Evolutionary conservation across 2,329 filamentous ascomycete species (phyloP).

Genomic region (Fusarium pseudonygamai): DNA sequence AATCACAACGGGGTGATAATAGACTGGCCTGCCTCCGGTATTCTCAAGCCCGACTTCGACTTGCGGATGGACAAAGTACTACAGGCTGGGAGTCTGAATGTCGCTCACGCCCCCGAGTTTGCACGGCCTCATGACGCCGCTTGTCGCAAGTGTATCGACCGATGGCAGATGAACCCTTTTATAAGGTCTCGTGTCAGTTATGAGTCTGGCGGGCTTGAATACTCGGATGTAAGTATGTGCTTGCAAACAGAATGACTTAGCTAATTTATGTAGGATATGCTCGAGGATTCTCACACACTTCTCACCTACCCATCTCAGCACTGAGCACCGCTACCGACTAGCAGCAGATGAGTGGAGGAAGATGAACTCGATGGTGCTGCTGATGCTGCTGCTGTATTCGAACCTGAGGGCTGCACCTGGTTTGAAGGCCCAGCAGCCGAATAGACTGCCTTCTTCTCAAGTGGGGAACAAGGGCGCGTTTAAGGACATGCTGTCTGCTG

Average conservation of each 20-base stretch:
- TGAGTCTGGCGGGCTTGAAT: background rate
- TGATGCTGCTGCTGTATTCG: no score
- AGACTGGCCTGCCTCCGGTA: background rate
- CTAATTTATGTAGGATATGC: background rate
- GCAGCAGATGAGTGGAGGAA: no score
- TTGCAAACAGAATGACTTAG: background rate
- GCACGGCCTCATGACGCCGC: no score
- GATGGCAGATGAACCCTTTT: background rate
- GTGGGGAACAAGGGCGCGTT: background rate
- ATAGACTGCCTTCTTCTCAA: background rate
- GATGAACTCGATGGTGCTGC: no score
- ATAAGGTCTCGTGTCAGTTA: background rate
- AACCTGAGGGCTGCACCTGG: no score
- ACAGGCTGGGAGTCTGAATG: background rate
- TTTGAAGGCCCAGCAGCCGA: background rate
- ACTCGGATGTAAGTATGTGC: background rate
- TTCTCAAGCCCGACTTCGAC: background rate
- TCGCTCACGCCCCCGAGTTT: no score
- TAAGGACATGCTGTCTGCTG: background rate
- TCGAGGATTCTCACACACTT: background rate
- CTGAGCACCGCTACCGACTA: no score
- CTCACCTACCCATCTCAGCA: no score
- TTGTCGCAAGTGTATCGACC: background rate
- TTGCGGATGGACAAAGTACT: fast-evolving
- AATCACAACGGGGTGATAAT: no score